Percentiles rank a stretch among this genome's conserved stretches.
These are phyloP conservation scores for Diaporthe vaccinii DNA, from an alignment of 2,329 filamentous ascomycete genomes.

Conservation along the genomic window DNA sequence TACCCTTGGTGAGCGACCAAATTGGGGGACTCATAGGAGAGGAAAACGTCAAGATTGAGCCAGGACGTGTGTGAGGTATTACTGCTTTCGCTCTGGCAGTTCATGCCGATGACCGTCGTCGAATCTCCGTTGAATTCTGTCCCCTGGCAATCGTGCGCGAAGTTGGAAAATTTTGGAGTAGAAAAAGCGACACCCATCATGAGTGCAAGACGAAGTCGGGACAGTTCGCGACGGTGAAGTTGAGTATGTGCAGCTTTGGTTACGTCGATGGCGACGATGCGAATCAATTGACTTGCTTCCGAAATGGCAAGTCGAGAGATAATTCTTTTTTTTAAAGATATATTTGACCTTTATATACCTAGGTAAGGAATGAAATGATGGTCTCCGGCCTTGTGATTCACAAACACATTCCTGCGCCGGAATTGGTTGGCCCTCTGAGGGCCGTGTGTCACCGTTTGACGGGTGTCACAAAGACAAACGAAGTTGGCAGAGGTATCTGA, in stretches of 20 bases:
- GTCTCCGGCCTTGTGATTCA: not conserved
- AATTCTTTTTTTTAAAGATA: not conserved
- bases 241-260: not conserved
- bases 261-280: not conserved
- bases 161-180: conserved; percentile 31
- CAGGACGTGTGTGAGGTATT: conserved; percentile 12
- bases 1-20: conserved; percentile 38
- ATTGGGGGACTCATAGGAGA: conserved; percentile 21
- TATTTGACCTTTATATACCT: not conserved
- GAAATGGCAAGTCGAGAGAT: not conserved
- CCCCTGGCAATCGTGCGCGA: conserved; percentile 26
- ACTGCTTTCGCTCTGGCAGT: conserved; percentile 18
- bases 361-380: not conserved
- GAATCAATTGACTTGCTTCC: not conserved
- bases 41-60: conserved; percentile 33
- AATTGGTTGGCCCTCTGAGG: not conserved
- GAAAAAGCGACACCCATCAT: not conserved
- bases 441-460: conserved; percentile 6
- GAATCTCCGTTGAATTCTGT: conserved; percentile 24
- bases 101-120: conserved; percentile 18
- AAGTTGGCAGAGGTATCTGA: not conserved
- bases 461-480: conserved; percentile 16
- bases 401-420: not conserved
- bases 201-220: not conserved
- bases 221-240: not conserved